Conservation (phyloP, 176 grass and related monocot genomes). For the Carex parvula region DNA sequence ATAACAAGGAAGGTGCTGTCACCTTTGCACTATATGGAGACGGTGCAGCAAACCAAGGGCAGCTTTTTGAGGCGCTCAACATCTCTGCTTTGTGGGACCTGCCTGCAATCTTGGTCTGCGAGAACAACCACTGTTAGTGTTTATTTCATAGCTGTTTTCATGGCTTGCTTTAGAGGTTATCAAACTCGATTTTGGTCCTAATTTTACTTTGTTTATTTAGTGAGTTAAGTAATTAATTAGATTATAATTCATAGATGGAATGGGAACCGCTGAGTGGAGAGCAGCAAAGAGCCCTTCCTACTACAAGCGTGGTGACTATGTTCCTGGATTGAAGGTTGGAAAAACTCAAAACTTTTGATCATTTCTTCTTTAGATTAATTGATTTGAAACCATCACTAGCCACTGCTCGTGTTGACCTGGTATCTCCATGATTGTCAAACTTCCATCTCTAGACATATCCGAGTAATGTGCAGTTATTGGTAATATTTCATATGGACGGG, state of each 20-base stretch:
- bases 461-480: neutral
- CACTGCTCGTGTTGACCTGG: neutral
- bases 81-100: constrained; percentile 91
- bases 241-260: constrained; percentile 58
- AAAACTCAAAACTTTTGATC: neutral
- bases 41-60: constrained; percentile 83
- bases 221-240: neutral
- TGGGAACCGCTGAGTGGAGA: constrained; percentile 91
- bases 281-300: constrained; percentile 75
- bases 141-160: neutral
- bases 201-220: neutral
- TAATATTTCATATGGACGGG: neutral
- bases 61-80: constrained; percentile 97
- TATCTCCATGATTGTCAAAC: neutral
- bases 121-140: constrained; percentile 89
- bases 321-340: constrained; percentile 69
- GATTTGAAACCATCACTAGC: neutral
- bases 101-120: constrained; percentile 81
- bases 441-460: neutral
- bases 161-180: neutral
- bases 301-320: constrained; percentile 97
- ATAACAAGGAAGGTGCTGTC: constrained; percentile 64
- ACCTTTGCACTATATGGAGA: constrained; percentile 78
- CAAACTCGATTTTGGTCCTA: neutral
- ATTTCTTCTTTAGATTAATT: neutral